Evolutionary conservation across 1,139 yeast genomes (phyloP).

Genomic region (Maudiozyma humilis): DNA sequence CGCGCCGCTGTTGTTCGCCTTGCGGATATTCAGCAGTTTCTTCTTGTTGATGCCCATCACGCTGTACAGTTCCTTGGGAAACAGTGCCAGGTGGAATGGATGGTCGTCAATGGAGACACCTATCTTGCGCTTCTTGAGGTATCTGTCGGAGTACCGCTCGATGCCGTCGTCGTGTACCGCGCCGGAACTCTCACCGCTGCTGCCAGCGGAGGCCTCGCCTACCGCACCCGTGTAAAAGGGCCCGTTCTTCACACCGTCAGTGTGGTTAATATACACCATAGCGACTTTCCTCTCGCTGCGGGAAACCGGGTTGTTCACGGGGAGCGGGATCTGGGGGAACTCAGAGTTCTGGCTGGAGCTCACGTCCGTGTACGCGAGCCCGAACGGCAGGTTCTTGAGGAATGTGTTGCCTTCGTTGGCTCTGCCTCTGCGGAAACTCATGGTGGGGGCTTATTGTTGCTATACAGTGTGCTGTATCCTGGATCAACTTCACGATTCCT

Average conservation of each 20-base stretch:
- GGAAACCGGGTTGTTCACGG: constrained; percentile 57
- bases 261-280: constrained; percentile 53
- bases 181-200: constrained; percentile 14
- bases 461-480: too few relatives aligned
- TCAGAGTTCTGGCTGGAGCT: constrained; percentile 21
- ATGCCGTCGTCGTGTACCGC: constrained; percentile 43
- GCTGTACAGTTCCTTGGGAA: constrained; percentile 71
- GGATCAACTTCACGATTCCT: too few relatives aligned
- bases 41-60: constrained; percentile 63
- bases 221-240: constrained; percentile 63
- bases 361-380: constrained; percentile 59
- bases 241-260: constrained; percentile 56
- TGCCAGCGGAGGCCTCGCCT: constrained; percentile 17
- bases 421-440: constrained; percentile 39
- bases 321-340: constrained; percentile 39
- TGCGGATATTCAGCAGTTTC: constrained; percentile 45
- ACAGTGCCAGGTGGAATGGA: constrained; percentile 62
- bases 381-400: constrained; percentile 50
- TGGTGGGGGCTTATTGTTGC: constrained; percentile 10
- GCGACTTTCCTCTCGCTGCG: constrained; percentile 50
- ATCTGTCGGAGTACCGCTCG: constrained; percentile 65
- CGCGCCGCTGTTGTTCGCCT: constrained; percentile 38
- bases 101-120: constrained; percentile 76
- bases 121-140: constrained; percentile 62
- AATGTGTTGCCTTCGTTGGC: constrained; percentile 29